Percentiles rank a stretch among this genome's conserved stretches.
Evolutionary conservation across 2,329 filamentous ascomycete species (phyloP).

Genomic region (Aspergillus fischeri): DNA sequence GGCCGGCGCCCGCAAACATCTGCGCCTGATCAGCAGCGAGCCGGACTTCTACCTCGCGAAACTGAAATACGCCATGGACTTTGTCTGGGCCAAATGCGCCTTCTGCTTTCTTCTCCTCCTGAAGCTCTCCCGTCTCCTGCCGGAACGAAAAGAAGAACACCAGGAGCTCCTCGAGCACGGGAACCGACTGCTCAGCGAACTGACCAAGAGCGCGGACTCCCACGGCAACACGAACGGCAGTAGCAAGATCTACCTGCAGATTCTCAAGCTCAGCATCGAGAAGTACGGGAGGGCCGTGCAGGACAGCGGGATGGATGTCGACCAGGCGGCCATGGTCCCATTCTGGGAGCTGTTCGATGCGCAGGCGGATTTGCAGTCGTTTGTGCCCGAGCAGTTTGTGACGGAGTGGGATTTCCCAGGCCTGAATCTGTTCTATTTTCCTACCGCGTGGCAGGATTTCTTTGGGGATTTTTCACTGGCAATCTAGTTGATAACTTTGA

Average conservation of each 20-base stretch:
- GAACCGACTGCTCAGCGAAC: slow-evolving; percentile 41
- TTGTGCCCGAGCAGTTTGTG: slow-evolving; percentile 53
- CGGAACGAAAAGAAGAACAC: slow-evolving; percentile 38
- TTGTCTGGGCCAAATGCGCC: slow-evolving; percentile 56
- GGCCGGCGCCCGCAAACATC: slow-evolving; percentile 48
- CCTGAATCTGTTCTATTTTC: slow-evolving; percentile 49
- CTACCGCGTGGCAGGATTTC: slow-evolving; percentile 45
- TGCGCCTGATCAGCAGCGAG: slow-evolving; percentile 46
- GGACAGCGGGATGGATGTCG: slow-evolving; percentile 26
- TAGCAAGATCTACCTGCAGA: slow-evolving; percentile 48
- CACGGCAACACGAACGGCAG: slow-evolving; percentile 35
- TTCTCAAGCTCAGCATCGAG: slow-evolving; percentile 47
- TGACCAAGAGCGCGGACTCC: slow-evolving; percentile 29
- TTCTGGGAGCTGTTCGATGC: slow-evolving; percentile 36
- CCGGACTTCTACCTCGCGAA: slow-evolving; percentile 47
- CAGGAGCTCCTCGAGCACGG: slow-evolving; percentile 42
- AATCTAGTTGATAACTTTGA: slow-evolving; percentile 10
- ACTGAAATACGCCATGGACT: slow-evolving; percentile 54
- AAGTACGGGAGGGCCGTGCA: slow-evolving; percentile 47
- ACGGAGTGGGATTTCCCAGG: slow-evolving; percentile 58
- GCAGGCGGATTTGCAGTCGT: slow-evolving; percentile 49
- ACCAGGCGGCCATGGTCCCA: slow-evolving; percentile 14
- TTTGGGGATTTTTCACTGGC: slow-evolving; percentile 43
- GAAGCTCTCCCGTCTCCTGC: slow-evolving; percentile 49
- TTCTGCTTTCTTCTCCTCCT: slow-evolving; percentile 55